Evolutionary conservation across 2,329 filamentous ascomycete species (phyloP), one percentile per base, ranked within the genome.

Genomic region (Botryotinia calthae): DNA sequence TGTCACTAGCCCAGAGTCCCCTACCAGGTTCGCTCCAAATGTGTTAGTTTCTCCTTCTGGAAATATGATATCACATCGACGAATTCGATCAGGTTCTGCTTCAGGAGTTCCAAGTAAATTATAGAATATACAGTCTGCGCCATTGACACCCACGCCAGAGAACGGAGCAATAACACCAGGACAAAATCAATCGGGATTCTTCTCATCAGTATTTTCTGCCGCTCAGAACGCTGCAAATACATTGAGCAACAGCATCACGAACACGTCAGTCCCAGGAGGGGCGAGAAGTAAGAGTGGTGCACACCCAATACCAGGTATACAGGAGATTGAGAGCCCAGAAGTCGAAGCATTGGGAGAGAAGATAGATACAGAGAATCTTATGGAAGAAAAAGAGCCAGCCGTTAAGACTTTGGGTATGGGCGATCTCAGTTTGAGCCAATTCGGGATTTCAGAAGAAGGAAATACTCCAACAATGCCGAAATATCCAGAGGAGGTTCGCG

Each of bases 121-220:
- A 54, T 97, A 95, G 46, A 94, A 88, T 76, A 90, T 90, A 67
- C 90, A 90, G 76, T 86, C 88, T 71, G 89, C 88, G 25, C 91
- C 94, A 14, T 84, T 96, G 70, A 93, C 94, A 4, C 93, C 94
- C 12, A 92, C 91, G 0, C 85, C 89, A 54, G 95, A 98, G 81
- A 86, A 83, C 81, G 90, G 90, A 78, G 79, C 82, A 5, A 82
- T 82, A 74, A 75, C 83, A 75, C 69, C 85, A 74, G 85, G 87
- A 44, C 70, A 72, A 58, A 40, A 31, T 42, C 86, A 88, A 71
- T 85, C 87, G 54, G 91, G 94, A 1, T 98, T 99, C 84, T 98
- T 99, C 83, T 97, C 94, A 7, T 95, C 93, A 40, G 93, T 99
- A 80, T 89, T 99, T 76, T 95, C 94, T 58, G 95, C 92, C 63